Base-by-base conservation (phyloP, 2,329 filamentous ascomycete genomes). In the Penicillium palitans region DNA sequence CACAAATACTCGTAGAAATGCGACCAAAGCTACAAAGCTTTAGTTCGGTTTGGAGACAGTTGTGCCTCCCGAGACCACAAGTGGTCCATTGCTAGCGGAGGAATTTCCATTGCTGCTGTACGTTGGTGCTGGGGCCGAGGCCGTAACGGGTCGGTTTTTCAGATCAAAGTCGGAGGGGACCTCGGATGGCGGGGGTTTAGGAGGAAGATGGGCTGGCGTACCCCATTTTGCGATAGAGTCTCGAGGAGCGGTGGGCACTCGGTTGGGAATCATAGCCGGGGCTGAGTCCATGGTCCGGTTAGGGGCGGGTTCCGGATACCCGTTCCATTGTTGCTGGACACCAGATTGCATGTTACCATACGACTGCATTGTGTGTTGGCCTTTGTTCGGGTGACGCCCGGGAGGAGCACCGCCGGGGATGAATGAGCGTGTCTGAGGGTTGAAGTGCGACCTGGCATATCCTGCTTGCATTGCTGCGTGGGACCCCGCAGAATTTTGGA, bases 371-470 rank as follows among this genome's bases (percentile, higher is more conserved):
- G 54, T 60, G 62, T 67, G 67, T 35, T 72, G 71, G 55, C 63
- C 67, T 58, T 74, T 72, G 47, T 66, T 71, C 31, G 72, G 69
- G 54, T 74, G 72, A 49, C 74, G 73, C 13, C 65, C 53, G 15
- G 68, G 61, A 37, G 72, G 60, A 33, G 68, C 66, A 44, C 84
- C 80, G 52, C 81, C 82, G 2, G 93, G 93, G 25, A 96, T 85
- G 74, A 98, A 97, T 0, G 93, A 90, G 70, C 96, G 90, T 17
- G 90, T 97, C 77, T 96, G 93, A 0, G 93, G 93, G 71, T 97
- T 97, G 79, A 98, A 97, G 13, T 89, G 86, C 67, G 91, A 90
- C 58, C 92, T 84, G 70, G 90, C 91, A 71, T 86, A 96, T 75
- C 89, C 95, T 37, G 91, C 91, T 15, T 91, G 90, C 57, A 96